Evolutionary conservation across 352 stramenopile genomes (phyloP).

Genomic region (Phytophthora agathidicida): DNA sequence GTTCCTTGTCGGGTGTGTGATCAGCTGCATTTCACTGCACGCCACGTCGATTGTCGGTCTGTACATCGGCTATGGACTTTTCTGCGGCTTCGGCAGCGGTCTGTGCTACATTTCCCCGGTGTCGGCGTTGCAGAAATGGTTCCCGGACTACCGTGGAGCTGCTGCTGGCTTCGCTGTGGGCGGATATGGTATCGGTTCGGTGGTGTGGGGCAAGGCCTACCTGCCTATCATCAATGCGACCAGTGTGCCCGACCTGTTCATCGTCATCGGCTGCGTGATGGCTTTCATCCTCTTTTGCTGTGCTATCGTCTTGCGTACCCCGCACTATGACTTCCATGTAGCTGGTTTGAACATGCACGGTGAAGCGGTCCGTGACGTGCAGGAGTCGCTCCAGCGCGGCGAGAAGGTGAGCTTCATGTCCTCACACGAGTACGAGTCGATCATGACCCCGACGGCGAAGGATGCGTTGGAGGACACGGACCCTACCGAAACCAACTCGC

Average conservation of each 20-base stretch:
- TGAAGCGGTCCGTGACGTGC: constrained; percentile 40
- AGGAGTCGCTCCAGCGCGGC: constrained; percentile 35
- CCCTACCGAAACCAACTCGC: constrained; percentile 27
- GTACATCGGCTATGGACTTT: constrained; percentile 74
- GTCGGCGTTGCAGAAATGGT: constrained; percentile 80
- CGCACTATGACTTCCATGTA: constrained; percentile 52
- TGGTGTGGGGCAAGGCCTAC: constrained; percentile 75
- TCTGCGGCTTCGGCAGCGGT: constrained; percentile 66
- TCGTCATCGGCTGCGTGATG: constrained; percentile 58
- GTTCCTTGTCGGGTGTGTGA: constrained; percentile 59
- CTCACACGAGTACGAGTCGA: constrained; percentile 50
- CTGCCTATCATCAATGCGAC: constrained; percentile 58
- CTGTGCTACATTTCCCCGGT: constrained; percentile 83
- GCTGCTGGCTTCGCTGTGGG: constrained; percentile 73
- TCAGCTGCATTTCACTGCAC: constrained; percentile 57
- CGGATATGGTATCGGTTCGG: constrained; percentile 62
- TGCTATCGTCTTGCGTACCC: constrained; percentile 50
- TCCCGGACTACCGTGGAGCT: constrained; percentile 74
- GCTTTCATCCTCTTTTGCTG: constrained; percentile 44
- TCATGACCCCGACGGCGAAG: constrained; percentile 40
- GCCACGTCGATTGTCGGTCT: constrained; percentile 51
- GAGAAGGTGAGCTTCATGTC: constrained; percentile 58
- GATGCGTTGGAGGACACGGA: constrained; percentile 32
- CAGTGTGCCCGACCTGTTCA: constrained; percentile 51
- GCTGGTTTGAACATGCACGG: constrained; percentile 70